phyloP scores from a whole-genome alignment of 2,329 filamentous ascomycete genomes.

The Trichoderma cornu-damae region DNA sequence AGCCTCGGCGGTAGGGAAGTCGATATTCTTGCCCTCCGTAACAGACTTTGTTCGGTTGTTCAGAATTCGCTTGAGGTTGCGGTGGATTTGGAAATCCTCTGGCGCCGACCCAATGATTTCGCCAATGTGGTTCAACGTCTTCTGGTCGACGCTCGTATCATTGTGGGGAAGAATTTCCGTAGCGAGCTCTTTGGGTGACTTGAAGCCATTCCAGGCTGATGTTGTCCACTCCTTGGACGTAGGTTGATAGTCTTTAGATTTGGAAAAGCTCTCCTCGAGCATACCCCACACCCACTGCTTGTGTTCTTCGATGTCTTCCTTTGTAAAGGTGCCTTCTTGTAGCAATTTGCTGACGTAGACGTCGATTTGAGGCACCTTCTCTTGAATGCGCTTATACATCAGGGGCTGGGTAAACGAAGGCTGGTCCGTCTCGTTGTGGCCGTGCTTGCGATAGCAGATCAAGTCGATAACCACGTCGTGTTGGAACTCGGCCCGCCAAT shows the following conservation, averaged over 20 bases:
- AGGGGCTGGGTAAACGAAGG: slow-evolving; percentile 98
- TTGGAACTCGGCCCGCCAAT: slow-evolving; percentile 98
- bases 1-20: slow-evolving; percentile 96
- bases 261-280: slow-evolving; percentile 94
- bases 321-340: slow-evolving; percentile 88
- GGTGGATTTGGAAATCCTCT: slow-evolving; percentile 83
- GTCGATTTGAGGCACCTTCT: slow-evolving; percentile 79
- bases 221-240: slow-evolving; percentile 98
- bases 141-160: slow-evolving; percentile 70
- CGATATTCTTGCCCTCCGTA: slow-evolving; percentile 85
- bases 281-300: slow-evolving; percentile 99
- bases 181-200: slow-evolving; percentile 95
- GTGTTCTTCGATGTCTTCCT: slow-evolving; percentile 97
- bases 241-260: slow-evolving; percentile 95
- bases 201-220: slow-evolving; percentile 98
- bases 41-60: slow-evolving; percentile 86
- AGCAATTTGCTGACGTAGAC: slow-evolving; percentile 90
- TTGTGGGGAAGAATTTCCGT: slow-evolving; percentile 90
- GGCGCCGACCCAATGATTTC: slow-evolving; percentile 72
- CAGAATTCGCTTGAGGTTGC: slow-evolving; percentile 96
- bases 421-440: slow-evolving; percentile 99
- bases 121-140: slow-evolving; percentile 75
- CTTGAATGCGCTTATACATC: slow-evolving; percentile 97
- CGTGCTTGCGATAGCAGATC: slow-evolving; percentile 98
- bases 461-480: slow-evolving; percentile 97